Conservation (phyloP, 768 basidiomycete genomes). For the Coprinopsis strossmayeri region DNA sequence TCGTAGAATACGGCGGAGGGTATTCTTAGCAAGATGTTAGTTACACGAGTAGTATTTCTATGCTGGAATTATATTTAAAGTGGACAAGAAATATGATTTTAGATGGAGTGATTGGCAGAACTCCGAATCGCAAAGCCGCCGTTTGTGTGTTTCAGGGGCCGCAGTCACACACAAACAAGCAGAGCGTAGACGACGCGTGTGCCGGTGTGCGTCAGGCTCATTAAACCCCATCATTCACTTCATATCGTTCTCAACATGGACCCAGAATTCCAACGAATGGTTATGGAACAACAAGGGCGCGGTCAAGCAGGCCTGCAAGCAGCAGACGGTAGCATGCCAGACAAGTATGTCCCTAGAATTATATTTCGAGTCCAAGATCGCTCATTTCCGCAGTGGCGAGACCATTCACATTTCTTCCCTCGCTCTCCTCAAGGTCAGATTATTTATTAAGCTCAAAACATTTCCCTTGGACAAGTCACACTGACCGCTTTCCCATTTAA, state of each 20-base stretch:
- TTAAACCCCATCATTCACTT: constrained; percentile 11
- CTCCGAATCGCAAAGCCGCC: not conserved
- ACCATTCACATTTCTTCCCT: constrained; percentile 96
- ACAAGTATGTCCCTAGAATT: constrained; percentile 49
- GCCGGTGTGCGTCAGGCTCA: constrained; percentile 35
- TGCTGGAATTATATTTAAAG: too few relatives aligned
- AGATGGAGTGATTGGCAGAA: not conserved
- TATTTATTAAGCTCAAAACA: not conserved
- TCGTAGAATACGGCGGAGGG: too few relatives aligned
- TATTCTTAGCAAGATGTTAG: too few relatives aligned
- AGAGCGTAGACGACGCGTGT: constrained; percentile 25
- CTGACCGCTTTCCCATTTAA: constrained; percentile 7
- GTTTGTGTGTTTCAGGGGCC: constrained; percentile 4
- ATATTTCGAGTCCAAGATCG: constrained; percentile 5
- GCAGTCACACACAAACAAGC: constrained; percentile 25
- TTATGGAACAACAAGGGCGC: constrained; percentile 44
- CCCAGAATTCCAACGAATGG: constrained; percentile 37
- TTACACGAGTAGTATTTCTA: too few relatives aligned
- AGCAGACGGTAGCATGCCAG: constrained; percentile 53
- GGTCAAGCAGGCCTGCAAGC: constrained; percentile 33
- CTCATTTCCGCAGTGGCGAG: constrained; percentile 55
- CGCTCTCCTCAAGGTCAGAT: constrained; percentile 83
- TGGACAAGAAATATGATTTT: too few relatives aligned
- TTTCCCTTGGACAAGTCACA: not conserved
- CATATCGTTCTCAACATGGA: constrained; percentile 33